phyloP scores from a whole-genome alignment of 2,329 filamentous ascomycete species.

The Ophiostoma sp. region DNA sequence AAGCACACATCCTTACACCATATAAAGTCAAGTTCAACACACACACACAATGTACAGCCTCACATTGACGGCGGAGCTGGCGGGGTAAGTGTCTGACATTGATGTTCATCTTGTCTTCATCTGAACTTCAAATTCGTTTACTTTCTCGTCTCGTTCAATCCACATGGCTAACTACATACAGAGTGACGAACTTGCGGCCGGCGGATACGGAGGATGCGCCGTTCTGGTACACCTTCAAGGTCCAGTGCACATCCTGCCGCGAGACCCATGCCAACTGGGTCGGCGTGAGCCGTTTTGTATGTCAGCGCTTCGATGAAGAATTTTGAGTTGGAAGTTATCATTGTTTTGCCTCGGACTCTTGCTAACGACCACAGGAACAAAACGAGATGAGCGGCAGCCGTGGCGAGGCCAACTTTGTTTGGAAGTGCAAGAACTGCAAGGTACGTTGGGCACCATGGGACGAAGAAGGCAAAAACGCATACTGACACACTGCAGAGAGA shows the following conservation, averaged over 20 bases:
- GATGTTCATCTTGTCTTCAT: background rate
- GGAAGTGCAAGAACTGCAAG: conserved; percentile 98
- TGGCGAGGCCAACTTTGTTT: conserved; percentile 98
- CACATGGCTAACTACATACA: conserved; percentile 41
- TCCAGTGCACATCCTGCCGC: conserved; percentile 96
- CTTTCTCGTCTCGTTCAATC: background rate
- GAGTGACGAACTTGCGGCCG: conserved; percentile 86
- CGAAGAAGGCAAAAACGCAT: background rate
- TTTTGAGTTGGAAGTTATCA: background rate
- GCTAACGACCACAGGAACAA: conserved; percentile 62
- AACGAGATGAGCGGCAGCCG: conserved; percentile 91
- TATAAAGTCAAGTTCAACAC: background rate
- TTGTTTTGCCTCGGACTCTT: background rate
- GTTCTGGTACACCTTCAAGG: conserved; percentile 97
- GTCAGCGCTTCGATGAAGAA: conserved; percentile 38
- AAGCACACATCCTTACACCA: background rate
- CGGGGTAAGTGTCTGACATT: conserved; percentile 54
- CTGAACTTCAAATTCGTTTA: background rate
- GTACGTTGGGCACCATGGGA: conserved; percentile 44
- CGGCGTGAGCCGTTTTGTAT: conserved; percentile 82
- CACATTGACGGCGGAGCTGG: conserved; percentile 66
- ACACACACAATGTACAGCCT: conserved; percentile 60
- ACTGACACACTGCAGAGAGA: conserved; percentile 59
- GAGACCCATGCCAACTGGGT: conserved; percentile 87
- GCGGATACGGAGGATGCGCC: conserved; percentile 76